Conservation (phyloP, 2,329 filamentous ascomycete genomes). For the Phaeosphaeriaceae sp. region DNA sequence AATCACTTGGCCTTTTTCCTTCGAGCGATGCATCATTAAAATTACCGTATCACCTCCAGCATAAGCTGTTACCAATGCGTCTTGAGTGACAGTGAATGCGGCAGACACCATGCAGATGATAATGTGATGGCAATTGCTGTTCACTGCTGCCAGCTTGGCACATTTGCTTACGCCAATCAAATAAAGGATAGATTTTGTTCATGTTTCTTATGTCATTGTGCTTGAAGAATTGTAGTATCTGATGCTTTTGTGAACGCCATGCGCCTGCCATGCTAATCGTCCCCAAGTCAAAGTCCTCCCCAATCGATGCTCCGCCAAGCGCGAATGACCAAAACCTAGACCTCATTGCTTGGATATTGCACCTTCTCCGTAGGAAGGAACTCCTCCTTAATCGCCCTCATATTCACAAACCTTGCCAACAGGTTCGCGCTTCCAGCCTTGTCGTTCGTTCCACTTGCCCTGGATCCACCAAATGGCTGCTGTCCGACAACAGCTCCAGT, state of each 20-base stretch:
- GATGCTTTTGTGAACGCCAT: not conserved
- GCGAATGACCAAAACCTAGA: slow-evolving; percentile 20
- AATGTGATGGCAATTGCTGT: no score
- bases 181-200: no score
- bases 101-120: no score
- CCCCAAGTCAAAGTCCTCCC: not conserved
- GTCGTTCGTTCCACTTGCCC: slow-evolving; percentile 64
- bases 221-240: not conserved
- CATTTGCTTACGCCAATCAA: no score
- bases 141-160: no score
- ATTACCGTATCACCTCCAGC: no score
- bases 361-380: slow-evolving; percentile 58
- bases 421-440: slow-evolving; percentile 63
- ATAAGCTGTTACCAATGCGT: no score
- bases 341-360: slow-evolving; percentile 61
- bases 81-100: no score
- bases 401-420: slow-evolving; percentile 61
- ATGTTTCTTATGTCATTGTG: no score
- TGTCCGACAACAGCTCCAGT: slow-evolving; percentile 60
- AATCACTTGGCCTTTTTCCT: no score
- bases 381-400: slow-evolving; percentile 64
- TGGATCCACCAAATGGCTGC: slow-evolving; percentile 62
- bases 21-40: no score
- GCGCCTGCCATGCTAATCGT: not conserved
- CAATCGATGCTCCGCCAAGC: not conserved